Evolutionary conservation across 1,284 basidiomycete genomes (phyloP), one percentile per base, ranked within the genome.

Genomic region (Cryptococcus sp.): DNA sequence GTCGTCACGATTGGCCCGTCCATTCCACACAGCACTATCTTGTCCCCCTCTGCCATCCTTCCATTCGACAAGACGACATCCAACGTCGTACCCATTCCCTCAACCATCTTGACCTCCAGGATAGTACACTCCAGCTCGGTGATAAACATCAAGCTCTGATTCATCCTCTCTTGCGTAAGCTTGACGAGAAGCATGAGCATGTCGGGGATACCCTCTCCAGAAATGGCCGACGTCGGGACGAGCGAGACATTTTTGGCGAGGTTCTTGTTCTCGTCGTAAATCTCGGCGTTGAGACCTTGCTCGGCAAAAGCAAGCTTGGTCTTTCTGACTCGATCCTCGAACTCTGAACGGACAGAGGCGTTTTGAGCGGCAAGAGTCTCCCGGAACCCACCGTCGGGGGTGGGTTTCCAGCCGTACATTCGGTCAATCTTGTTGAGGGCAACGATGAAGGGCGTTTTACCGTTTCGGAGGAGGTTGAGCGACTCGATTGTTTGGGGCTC

Each of bases 341-440:
- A 99, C 75, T 97, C 92, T 59, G 87, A 86, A 66, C 87, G 84
- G 28, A 93, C 91, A 25, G 86, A 75, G 41, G 74, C 79, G 59
- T 78, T 77, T 75, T 98, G 95, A 68, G 88, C 85, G n/a, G 83
- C 84, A 42, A 97, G 78, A 10, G 90, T 91, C 68, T 91, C 89
- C 53, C 80, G 85, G 83, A 98, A 95, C 32, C 88, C 88, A 52
- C 85, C 86, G 75, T 98, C 86, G 7, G 91, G 88, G 28, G 83
- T 94, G 6, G 90, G 73, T 63, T 90, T 79, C 95, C 95, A 99
- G 52, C 87, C 87, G 69, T 95, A 97, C 69, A 97, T 82, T 77
- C 95, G 88, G 79, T 98, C 94, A 68, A 98, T 94, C 88, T 99
- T 98, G 79, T 99, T 99, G 52, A 99, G 78, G 3, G 95, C 95